Conservation (phyloP, 2,329 filamentous ascomycete species). For the Penicillium sp. region DNA sequence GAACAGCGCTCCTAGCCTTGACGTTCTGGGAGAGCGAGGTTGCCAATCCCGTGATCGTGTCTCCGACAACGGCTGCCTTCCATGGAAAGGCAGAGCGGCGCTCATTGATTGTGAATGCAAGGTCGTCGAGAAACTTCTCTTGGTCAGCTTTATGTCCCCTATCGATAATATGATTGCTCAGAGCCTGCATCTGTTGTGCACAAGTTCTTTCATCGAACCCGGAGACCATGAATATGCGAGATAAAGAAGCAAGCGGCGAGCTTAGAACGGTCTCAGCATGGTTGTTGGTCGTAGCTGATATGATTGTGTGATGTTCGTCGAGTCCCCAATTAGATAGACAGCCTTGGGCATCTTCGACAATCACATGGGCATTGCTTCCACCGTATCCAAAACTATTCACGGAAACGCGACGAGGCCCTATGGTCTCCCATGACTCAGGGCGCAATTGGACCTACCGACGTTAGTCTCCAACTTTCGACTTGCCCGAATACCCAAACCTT, state of each 20-base stretch:
- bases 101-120: slow-evolving; percentile 26
- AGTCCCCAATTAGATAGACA: slow-evolving; percentile 7
- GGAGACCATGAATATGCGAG: slow-evolving; percentile 22
- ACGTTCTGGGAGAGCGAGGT: neutral
- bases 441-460: slow-evolving; percentile 5
- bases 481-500: slow-evolving; percentile 19
- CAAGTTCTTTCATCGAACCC: slow-evolving; percentile 23
- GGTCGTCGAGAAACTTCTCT: slow-evolving; percentile 12
- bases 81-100: slow-evolving; percentile 17
- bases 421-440: slow-evolving; percentile 5
- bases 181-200: slow-evolving; percentile 3
- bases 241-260: neutral
- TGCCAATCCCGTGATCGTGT: slow-evolving; percentile 3
- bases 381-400: slow-evolving; percentile 49
- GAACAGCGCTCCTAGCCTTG: slow-evolving; percentile 4
- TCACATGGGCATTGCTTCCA: slow-evolving; percentile 46
- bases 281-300: neutral
- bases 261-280: neutral
- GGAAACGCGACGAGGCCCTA: slow-evolving; percentile 8
- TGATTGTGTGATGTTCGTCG: neutral
- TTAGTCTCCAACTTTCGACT: neutral
- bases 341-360: slow-evolving; percentile 33
- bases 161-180: slow-evolving; percentile 12
- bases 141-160: neutral
- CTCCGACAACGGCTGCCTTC: slow-evolving; percentile 13